Base-by-base conservation (phyloP, 2,329 filamentous ascomycete genomes). In the Triangularia setosa region DNA sequence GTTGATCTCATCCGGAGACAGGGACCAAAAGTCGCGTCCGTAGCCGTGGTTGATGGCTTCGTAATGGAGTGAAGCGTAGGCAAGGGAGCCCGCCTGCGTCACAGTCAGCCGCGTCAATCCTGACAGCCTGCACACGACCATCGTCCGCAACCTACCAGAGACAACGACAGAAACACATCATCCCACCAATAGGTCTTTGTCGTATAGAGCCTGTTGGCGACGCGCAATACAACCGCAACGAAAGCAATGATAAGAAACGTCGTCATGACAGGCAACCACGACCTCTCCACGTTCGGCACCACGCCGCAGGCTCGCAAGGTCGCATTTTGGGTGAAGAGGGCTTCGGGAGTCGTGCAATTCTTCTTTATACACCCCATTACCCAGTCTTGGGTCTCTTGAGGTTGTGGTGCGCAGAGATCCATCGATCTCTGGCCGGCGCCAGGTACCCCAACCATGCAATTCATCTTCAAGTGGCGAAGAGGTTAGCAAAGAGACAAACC, bases 1-100 rank as follows among this genome's bases (percentile, higher is more conserved):
- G 23, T 76, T 79, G 48, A 85, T 78, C 9, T 75, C 68, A 0
- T 74, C 69, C 0, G 74, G 69, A 0, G 72, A 63, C 6, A 84
- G 59, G 0, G 80, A 82, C 82, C 82, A 85, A 23, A 62, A 44
- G 1, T 62, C 60, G 2, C 9, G 30, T 3, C 60, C 60, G 11
- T 48, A 33, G 4, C 60, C 60, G 8, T 48, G 60, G 16, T 18
- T 16, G 1, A n/a, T 56, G 8, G 24, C 33, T 28, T 62, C 52
- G 12, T 44, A 62, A 14, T 21, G 23, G 4, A 62, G 11, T 21
- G 30, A 30, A 5, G 27, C 27, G 21, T 48, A 57, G 12, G 24
- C 60, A 5, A 62, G 7, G 16, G 28, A 55, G 3, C 52, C 53
- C 8, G 21, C 33, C 33, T 40, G 12, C 4, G 14, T 16, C 33